Conservation (phyloP, 345 rosid genomes). For the Theobroma cacao region DNA sequence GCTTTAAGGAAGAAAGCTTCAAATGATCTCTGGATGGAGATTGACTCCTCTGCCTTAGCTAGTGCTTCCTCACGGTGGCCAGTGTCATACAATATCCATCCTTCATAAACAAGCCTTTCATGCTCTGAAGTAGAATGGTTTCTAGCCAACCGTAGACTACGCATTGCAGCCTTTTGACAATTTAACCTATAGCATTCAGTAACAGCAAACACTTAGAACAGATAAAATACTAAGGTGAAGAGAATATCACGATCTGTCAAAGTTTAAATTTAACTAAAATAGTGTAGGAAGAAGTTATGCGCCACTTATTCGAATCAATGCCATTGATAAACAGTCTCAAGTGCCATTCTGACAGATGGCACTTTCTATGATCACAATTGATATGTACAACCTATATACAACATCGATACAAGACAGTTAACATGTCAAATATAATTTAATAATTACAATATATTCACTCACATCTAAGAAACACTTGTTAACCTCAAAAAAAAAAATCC, state of each 20-base stretch:
- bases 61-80: conserved; percentile 96
- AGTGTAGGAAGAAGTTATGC: neutral
- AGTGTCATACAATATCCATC: conserved; percentile 92
- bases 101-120: conserved; percentile 94
- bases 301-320: neutral
- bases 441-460: neutral
- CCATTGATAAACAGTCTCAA: neutral
- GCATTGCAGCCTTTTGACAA: conserved; percentile 97
- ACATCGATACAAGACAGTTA: neutral
- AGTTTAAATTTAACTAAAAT: neutral
- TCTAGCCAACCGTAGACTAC: conserved; percentile 78
- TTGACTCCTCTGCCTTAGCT: conserved; percentile 88
- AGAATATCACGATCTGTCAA: neutral
- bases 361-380: neutral
- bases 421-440: neutral
- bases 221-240: neutral
- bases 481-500: neutral
- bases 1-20: conserved; percentile 99
- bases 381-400: neutral
- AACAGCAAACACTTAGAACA: neutral
- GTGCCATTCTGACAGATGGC: neutral
- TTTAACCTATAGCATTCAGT: conserved; percentile 56
- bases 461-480: neutral
- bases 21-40: conserved; percentile 83
- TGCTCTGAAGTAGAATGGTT: conserved; percentile 75